These are phyloP conservation scores for Lophium mytilinum DNA, from an alignment of 495 filamentous ascomycete species.

Conservation along the genomic window DNA sequence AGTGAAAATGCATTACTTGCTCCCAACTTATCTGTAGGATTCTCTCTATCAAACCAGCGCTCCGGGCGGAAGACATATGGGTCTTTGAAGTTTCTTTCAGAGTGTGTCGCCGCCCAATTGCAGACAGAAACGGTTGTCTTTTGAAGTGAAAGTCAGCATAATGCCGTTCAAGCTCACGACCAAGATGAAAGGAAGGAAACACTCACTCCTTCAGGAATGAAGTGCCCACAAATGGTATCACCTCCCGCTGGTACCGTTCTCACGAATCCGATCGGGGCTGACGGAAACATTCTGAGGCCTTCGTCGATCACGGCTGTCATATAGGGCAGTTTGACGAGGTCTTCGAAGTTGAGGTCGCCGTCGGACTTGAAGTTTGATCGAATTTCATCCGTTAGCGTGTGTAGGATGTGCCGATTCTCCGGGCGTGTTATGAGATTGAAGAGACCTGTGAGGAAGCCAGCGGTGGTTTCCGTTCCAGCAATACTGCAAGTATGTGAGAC, in stretches of 20 bases:
- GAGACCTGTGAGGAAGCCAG: not conserved
- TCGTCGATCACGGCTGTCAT: not conserved
- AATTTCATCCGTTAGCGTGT: not conserved
- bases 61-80: not conserved
- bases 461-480: not conserved
- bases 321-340: not conserved
- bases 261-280: not conserved
- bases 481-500: not conserved
- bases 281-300: not conserved
- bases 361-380: not conserved
- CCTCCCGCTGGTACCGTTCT: not conserved
- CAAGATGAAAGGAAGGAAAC: not conserved
- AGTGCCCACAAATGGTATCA: not conserved
- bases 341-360: not conserved
- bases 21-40: slow-evolving; percentile 9
- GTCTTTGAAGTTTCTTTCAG: not conserved
- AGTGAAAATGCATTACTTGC: slow-evolving; percentile 18
- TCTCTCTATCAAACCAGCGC: slow-evolving; percentile 3
- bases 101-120: not conserved
- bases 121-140: not conserved
- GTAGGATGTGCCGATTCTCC: not conserved
- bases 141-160: too few species aligned
- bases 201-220: not conserved
- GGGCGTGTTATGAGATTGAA: not conserved
- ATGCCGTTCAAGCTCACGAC: too few species aligned